phyloP scores from a whole-genome alignment of 2,329 filamentous ascomycete species.

The Cladosporium oxysporum region DNA sequence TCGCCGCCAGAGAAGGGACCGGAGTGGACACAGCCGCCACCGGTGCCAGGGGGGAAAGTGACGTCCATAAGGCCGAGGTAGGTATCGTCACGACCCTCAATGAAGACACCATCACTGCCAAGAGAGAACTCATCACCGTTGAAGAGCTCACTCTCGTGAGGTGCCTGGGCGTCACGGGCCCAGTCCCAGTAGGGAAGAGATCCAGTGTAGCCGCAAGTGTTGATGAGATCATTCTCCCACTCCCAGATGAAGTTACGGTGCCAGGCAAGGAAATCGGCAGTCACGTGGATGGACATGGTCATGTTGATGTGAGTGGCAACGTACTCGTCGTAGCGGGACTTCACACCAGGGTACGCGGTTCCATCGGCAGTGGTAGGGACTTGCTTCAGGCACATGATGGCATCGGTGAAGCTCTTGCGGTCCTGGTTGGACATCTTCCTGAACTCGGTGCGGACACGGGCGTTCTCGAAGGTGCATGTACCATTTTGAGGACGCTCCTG shows the following conservation, averaged over 20 bases:
- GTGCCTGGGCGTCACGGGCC: conserved; percentile 46
- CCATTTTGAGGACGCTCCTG: conserved; percentile 5
- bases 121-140: conserved; percentile 52
- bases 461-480: conserved; percentile 23
- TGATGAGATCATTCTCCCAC: conserved; percentile 40
- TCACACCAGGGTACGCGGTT: conserved; percentile 22
- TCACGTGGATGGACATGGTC: conserved; percentile 28
- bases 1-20: conserved; percentile 53
- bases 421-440: conserved; percentile 20
- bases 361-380: conserved; percentile 7
- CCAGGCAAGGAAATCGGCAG: conserved; percentile 39
- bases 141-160: conserved; percentile 51
- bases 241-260: conserved; percentile 42
- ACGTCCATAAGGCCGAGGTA: conserved; percentile 52
- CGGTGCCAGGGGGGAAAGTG: conserved; percentile 52
- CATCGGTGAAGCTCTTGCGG: conserved; percentile 23
- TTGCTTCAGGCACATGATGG: conserved; percentile 25
- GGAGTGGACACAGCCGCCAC: conserved; percentile 55
- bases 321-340: conserved; percentile 28
- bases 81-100: conserved; percentile 20
- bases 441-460: conserved; percentile 20
- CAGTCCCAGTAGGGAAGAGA: conserved; percentile 55
- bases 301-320: conserved; percentile 24
- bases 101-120: conserved; percentile 27
- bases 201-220: conserved; percentile 43